phyloP scores from a whole-genome alignment of 352 stramenopile genomes.

The Elongisporangium prolatum region DNA sequence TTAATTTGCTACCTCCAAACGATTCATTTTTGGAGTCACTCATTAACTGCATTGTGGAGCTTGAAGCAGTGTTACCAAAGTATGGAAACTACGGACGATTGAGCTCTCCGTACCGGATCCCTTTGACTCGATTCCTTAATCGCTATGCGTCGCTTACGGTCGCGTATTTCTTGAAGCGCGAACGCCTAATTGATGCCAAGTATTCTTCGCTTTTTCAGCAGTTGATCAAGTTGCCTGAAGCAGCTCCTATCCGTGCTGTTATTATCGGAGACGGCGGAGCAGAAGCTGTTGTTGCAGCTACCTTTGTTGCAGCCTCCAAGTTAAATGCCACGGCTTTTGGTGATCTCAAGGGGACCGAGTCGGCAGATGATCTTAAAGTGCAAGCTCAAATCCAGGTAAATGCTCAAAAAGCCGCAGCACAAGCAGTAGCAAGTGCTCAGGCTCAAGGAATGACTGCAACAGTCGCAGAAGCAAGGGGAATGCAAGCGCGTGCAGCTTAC shows the following conservation, averaged over 20 bases:
- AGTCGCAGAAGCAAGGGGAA: slow-evolving; percentile 66
- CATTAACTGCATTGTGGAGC: slow-evolving; percentile 92
- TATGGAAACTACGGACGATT: slow-evolving; percentile 90
- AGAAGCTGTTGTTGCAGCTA: slow-evolving; percentile 89
- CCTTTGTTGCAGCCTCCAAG: slow-evolving; percentile 83
- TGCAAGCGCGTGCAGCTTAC: slow-evolving; percentile 80
- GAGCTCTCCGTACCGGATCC: slow-evolving; percentile 89
- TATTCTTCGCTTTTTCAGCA: slow-evolving; percentile 94
- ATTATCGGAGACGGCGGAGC: slow-evolving; percentile 86
- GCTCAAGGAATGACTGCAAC: slow-evolving; percentile 72
- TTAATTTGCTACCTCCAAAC: slow-evolving; percentile 93
- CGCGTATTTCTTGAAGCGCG: slow-evolving; percentile 85
- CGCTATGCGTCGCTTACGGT: slow-evolving; percentile 83
- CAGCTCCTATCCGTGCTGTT: slow-evolving; percentile 80
- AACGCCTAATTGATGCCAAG: slow-evolving; percentile 75
- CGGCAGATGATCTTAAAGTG: slow-evolving; percentile 71
- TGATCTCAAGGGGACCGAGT: slow-evolving; percentile 28
- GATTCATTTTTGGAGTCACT: slow-evolving; percentile 94
- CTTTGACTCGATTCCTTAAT: slow-evolving; percentile 93
- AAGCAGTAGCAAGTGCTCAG: slow-evolving; percentile 71
- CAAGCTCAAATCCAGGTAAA: slow-evolving; percentile 84
- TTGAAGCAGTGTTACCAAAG: slow-evolving; percentile 89
- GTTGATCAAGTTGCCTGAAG: slow-evolving; percentile 90
- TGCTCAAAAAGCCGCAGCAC: slow-evolving; percentile 75
- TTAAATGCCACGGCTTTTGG: slow-evolving; percentile 30